phyloP scores from a whole-genome alignment of 441 rosid genomes.

The Croton setiger region DNA sequence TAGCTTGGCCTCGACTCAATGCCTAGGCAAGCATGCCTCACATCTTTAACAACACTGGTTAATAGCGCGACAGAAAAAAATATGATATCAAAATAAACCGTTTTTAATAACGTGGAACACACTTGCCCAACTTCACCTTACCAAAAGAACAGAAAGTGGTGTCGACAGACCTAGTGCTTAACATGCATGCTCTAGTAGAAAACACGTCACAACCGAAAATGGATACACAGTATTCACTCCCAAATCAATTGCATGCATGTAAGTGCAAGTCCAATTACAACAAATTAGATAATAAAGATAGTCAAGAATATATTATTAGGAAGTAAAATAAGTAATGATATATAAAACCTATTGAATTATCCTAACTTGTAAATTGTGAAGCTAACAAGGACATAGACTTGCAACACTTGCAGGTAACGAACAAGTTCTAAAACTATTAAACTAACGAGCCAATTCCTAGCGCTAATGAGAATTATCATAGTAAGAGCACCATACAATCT shows the following conservation, averaged over 20 bases:
- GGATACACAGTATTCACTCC: background rate
- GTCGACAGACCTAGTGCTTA: background rate
- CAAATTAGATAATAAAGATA: background rate
- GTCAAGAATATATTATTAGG: background rate
- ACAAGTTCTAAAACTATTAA: background rate
- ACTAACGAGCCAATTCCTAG: background rate
- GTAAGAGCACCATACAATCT: background rate
- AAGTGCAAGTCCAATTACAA: background rate
- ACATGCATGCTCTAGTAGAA: background rate
- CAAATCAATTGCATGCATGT: background rate
- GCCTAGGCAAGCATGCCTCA: too few species aligned
- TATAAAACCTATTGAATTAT: background rate
- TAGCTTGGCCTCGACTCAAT: too few species aligned
- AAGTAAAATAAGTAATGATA: background rate
- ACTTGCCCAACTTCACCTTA: background rate
- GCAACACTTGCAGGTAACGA: background rate
- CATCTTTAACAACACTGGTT: too few species aligned
- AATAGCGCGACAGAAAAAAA: too few species aligned
- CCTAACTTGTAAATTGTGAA: background rate
- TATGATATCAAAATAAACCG: too few species aligned
- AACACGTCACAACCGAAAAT: background rate
- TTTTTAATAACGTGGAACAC: background rate
- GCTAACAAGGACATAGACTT: background rate
- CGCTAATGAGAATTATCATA: background rate
- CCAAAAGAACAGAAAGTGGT: background rate